Evolutionary conservation across 2,329 filamentous ascomycete species (phyloP).

Genomic region (Aspergillus brunneoviolaceus): DNA sequence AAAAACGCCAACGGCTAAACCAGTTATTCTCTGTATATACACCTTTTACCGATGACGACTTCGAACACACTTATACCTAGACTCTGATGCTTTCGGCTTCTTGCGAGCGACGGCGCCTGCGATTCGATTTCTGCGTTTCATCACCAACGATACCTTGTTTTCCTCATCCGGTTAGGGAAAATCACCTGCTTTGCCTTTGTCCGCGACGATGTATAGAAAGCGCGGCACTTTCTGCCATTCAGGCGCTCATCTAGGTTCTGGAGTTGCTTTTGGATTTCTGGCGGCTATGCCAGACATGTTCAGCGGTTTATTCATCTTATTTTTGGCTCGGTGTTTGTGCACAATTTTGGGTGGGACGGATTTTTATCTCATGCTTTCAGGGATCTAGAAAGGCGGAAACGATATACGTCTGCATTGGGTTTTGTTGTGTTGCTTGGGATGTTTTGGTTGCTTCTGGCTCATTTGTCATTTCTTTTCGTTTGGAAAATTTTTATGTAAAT

Average conservation of each 20-base stretch:
- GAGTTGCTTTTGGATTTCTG: slow-evolving; percentile 38
- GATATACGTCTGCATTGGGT: slow-evolving; percentile 47
- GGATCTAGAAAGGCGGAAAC: slow-evolving; percentile 46
- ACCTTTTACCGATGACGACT: slow-evolving; percentile 36
- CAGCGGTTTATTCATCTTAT: slow-evolving; percentile 26
- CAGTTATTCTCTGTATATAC: slow-evolving; percentile 37
- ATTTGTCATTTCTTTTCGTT: slow-evolving; percentile 23
- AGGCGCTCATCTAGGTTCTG: slow-evolving; percentile 35
- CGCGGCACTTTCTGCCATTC: slow-evolving; percentile 36
- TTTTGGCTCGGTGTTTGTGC: slow-evolving; percentile 28
- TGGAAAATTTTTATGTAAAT: slow-evolving; percentile 35
- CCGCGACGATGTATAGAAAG: slow-evolving; percentile 44
- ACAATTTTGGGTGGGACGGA: slow-evolving; percentile 36
- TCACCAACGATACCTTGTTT: slow-evolving; percentile 37
- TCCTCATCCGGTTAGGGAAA: slow-evolving; percentile 39
- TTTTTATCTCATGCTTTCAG: slow-evolving; percentile 32
- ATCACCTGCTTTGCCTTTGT: slow-evolving; percentile 30
- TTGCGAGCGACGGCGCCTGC: slow-evolving; percentile 45
- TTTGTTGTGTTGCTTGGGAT: slow-evolving; percentile 37
- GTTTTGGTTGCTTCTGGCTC: slow-evolving; percentile 26
- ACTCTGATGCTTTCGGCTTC: slow-evolving; percentile 36
- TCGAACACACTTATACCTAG: slow-evolving; percentile 34
- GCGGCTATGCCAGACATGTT: slow-evolving; percentile 33
- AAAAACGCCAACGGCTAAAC: slow-evolving; percentile 32
- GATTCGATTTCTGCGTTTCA: slow-evolving; percentile 39